These are phyloP conservation scores for Sclerotinia subarctica DNA, from an alignment of 2,329 filamentous ascomycete genomes.

Conservation along the genomic window DNA sequence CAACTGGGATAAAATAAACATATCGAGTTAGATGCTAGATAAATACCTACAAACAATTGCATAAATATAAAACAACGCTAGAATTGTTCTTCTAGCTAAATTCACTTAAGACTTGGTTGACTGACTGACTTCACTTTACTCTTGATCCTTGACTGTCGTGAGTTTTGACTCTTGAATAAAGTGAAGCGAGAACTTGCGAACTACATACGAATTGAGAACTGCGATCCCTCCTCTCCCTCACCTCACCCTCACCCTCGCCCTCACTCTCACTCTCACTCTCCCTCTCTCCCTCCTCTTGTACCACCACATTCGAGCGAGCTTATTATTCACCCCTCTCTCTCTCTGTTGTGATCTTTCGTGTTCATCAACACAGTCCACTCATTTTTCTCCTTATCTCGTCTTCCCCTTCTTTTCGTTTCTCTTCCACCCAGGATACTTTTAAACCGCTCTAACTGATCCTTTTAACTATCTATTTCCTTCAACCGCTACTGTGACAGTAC, in stretches of 20 bases:
- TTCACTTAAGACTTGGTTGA: constrained; percentile 6
- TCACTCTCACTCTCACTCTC: neutral
- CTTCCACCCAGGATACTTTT: neutral
- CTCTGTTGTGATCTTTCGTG: constrained; percentile 9
- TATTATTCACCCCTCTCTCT: neutral
- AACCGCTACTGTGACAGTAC: neutral
- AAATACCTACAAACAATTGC: neutral
- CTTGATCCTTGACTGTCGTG: constrained; percentile 5
- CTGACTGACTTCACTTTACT: neutral
- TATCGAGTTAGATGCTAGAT: too few relatives aligned
- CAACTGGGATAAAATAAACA: neutral
- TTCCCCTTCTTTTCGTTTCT: constrained; percentile 9
- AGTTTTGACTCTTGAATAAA: neutral
- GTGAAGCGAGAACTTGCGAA: constrained; percentile 3
- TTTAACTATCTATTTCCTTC: neutral
- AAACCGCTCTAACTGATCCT: neutral
- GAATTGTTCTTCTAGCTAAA: neutral
- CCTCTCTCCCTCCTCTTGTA: neutral
- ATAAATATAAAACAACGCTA: constrained; percentile 8
- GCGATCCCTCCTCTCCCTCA: neutral
- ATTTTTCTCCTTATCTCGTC: constrained; percentile 5
- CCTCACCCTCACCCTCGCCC: too few relatives aligned
- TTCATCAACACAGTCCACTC: constrained; percentile 18
- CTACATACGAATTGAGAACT: too few relatives aligned
- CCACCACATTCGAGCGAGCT: neutral